A percentile compares a stretch with the other conserved stretches of the same genome.
Conservation (phyloP, 2,329 filamentous ascomycete species). For the Alternaria sp. region DNA sequence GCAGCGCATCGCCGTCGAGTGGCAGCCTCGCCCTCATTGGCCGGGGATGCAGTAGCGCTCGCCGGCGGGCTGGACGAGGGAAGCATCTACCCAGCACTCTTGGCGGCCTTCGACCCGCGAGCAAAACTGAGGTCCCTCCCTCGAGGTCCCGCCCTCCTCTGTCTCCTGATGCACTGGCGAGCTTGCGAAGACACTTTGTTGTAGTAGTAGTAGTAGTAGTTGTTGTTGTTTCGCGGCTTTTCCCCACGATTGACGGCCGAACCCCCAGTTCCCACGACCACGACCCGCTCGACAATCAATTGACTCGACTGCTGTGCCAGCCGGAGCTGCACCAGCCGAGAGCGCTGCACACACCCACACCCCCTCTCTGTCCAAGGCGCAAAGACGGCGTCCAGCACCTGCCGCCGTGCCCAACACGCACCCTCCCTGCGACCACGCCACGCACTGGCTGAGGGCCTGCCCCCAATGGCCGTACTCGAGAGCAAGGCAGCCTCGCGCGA, state of each 20-base stretch:
- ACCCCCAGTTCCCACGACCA: slow-evolving; percentile 3
- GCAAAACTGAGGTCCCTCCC: slow-evolving; percentile 28
- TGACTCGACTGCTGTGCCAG: slow-evolving; percentile 12
- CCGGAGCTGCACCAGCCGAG: slow-evolving; percentile 20
- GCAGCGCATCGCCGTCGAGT: slow-evolving; percentile 24
- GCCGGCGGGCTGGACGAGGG: slow-evolving; percentile 24
- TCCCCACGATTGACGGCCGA: slow-evolving; percentile 24
- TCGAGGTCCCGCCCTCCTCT: slow-evolving; percentile 15
- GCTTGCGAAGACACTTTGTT: slow-evolving; percentile 11
- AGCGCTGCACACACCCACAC: slow-evolving; percentile 13
- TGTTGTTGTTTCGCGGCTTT: slow-evolving; percentile 17
- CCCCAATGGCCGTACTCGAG: slow-evolving; percentile 44
- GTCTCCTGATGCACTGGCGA: slow-evolving; percentile 21
- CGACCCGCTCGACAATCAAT: neutral
- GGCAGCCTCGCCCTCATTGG: slow-evolving; percentile 20
- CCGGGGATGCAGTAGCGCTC: slow-evolving; percentile 27
- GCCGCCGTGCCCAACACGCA: slow-evolving; percentile 7
- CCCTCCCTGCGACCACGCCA: slow-evolving; percentile 15
- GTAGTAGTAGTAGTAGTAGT: slow-evolving; percentile 17
- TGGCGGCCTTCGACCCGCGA: slow-evolving; percentile 25
- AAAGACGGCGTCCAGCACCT: slow-evolving; percentile 9
- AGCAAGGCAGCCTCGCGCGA: slow-evolving; percentile 32
- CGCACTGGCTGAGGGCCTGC: slow-evolving; percentile 17
- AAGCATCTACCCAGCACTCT: slow-evolving; percentile 23
- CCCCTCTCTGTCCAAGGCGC: slow-evolving; percentile 12